Conservation (phyloP, 1,139 yeast genomes). For the Blastobotrys persicus region DNA sequence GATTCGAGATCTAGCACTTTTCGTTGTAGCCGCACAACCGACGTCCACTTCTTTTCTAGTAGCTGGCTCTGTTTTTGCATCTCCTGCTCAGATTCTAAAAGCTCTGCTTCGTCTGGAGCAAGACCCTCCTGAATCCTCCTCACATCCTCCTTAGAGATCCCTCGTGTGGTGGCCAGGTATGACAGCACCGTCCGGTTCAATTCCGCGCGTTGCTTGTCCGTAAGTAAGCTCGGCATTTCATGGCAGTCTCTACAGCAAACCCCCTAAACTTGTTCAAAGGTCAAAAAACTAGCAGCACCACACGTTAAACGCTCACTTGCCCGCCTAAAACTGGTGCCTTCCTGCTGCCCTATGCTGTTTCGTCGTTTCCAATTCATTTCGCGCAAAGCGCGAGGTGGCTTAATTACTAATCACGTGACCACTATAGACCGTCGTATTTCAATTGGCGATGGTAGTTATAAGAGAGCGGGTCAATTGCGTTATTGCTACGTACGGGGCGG, state of each 20-base stretch:
- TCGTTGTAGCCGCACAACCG: conserved; percentile 76
- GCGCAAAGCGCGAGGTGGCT: too few relatives aligned
- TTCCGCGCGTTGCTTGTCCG: conserved; percentile 23
- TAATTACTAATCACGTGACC: too few relatives aligned
- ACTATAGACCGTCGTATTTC: too few relatives aligned
- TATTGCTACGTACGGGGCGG: too few relatives aligned
- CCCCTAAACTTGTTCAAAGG: too few relatives aligned
- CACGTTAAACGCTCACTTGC: too few relatives aligned
- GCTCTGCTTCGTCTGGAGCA: conserved; percentile 8
- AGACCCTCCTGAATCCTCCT: conserved; percentile 2
- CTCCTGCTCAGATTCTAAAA: conserved; percentile 14
- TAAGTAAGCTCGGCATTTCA: conserved; percentile 17
- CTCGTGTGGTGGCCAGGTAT: conserved; percentile 25
- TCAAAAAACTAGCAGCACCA: too few relatives aligned
- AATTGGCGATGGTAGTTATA: too few relatives aligned
- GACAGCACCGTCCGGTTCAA: conserved; percentile 34
- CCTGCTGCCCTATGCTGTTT: too few relatives aligned
- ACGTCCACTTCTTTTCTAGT: conserved; percentile 85
- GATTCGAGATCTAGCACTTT: conserved; percentile 57
- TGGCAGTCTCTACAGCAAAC: not conserved
- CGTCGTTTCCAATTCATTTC: too few relatives aligned
- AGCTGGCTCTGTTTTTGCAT: conserved; percentile 31
- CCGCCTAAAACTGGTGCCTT: too few relatives aligned
- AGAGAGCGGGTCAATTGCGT: too few relatives aligned
- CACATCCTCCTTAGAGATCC: conserved; percentile 4